Percentiles rank a stretch among this genome's conserved stretches.
Conservation (phyloP, 1,284 basidiomycete species). For the Taiwanofungus camphoratus region DNA sequence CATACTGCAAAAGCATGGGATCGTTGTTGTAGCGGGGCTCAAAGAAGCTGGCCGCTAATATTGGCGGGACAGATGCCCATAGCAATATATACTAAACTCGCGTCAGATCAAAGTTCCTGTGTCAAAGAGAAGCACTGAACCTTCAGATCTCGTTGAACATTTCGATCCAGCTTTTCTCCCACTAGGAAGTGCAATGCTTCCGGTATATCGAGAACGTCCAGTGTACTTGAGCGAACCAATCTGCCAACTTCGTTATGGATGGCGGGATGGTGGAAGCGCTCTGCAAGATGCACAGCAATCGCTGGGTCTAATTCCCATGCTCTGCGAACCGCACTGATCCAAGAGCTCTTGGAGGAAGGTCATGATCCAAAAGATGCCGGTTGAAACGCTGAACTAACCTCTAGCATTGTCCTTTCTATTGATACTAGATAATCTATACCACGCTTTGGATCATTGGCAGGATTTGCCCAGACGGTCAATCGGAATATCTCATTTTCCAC, state of each 20-base stretch:
- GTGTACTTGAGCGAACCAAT: conserved; percentile 72
- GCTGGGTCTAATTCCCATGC: conserved; percentile 85
- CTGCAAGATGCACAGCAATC: conserved; percentile 78
- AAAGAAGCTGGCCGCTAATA: conserved; percentile 84
- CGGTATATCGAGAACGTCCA: conserved; percentile 67
- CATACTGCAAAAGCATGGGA: conserved; percentile 90
- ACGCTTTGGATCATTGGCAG: conserved; percentile 69
- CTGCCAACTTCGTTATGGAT: conserved; percentile 69
- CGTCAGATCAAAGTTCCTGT: background rate
- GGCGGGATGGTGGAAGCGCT: conserved; percentile 72
- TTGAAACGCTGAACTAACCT: conserved; percentile 46
- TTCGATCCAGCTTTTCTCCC: conserved; percentile 60
- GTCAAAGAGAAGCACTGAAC: conserved; percentile 33
- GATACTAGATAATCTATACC: conserved; percentile 53
- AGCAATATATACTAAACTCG: conserved; percentile 68
- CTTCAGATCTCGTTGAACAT: conserved; percentile 65
- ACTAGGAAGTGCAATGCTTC: conserved; percentile 81
- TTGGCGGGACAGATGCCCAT: conserved; percentile 87
- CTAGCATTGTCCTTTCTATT: conserved; percentile 55
- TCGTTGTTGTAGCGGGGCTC: conserved; percentile 81
- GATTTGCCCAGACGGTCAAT: conserved; percentile 89
- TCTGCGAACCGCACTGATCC: conserved; percentile 64
- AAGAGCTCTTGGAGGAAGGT: conserved; percentile 47
- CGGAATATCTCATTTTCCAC: conserved; percentile 89
- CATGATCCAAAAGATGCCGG: background rate